Evolutionary conservation across 2,329 filamentous ascomycete species (phyloP), one percentile per base, ranked within the genome.

Genomic region (Zasmidium citrigriseum): DNA sequence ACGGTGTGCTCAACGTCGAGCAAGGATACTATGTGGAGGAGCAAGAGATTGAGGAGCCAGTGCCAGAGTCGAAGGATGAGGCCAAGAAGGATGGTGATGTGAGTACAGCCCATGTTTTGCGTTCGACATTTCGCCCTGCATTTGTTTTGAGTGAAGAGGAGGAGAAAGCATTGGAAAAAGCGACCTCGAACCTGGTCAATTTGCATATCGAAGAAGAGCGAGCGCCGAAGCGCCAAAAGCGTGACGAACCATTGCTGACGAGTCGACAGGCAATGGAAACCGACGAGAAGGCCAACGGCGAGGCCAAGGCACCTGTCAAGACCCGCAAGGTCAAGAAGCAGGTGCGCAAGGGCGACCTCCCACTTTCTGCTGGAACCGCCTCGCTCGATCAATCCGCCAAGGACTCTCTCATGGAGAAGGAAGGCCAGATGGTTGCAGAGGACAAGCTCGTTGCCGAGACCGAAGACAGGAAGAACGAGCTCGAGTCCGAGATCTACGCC

Each of bases 391-490:
- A 85, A 51, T 68, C 82, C 16, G 74, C 80, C 72, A 93, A 90
- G 82, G 80, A 86, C 61, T 72, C 81, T n/a, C 81, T 87, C 65
- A 78, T 83, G 52, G 95, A 99, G 84, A 88, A 88, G 76, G 95
- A 99, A 80, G 84, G 87, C 67, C 75, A 87, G 69, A 98, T 99
- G 95, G 86, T 92, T 68, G 93, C 96, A 86, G 92, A 97, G 78
- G 95, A 99, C 81, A 99, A 98, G 85, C 88, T 98, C 58, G 93
- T 99, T 57, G 91, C 90, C 68, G 95, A 98, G 76, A 99, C 95
- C 38, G 95, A 98, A 75, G 92, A 98, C 82, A 96, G 96, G 87
- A 99, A 98, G 91, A 99, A 99, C 82, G 93, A 98, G 80, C 90
- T 99, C 54, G 95, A 99, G 83, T 88, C 91, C 22, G 96, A 89